phyloP scores from a whole-genome alignment of 805 yeast genomes.

The Sugiyamaella floridensis region DNA sequence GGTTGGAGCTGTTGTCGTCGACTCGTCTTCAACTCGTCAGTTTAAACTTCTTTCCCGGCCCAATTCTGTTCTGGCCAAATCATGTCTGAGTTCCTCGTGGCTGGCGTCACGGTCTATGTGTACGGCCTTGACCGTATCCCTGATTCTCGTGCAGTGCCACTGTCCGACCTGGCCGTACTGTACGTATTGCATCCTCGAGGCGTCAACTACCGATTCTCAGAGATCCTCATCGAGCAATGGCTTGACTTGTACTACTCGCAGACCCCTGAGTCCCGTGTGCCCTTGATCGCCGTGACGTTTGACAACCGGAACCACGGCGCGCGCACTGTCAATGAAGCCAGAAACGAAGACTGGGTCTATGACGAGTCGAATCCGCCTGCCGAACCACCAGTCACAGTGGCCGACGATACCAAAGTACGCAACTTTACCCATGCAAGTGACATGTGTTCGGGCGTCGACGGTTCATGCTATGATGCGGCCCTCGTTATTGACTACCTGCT shows the following conservation, averaged over 20 bases:
- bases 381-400: conserved; percentile 30
- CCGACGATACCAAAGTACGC: conserved; percentile 17
- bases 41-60: too few relatives aligned
- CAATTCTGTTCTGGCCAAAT: too few relatives aligned
- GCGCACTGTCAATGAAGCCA: conserved; percentile 32
- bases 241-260: neutral
- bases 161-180: conserved; percentile 14
- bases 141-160: conserved; percentile 14
- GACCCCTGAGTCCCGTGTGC: conserved; percentile 20
- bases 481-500: conserved; percentile 42
- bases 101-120: conserved; percentile 41
- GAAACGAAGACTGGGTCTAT: conserved; percentile 40
- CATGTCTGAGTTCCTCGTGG: conserved; percentile 27
- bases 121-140: conserved; percentile 35
- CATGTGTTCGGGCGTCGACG: conserved; percentile 43
- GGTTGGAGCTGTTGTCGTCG: too few relatives aligned
- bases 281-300: conserved; percentile 42
- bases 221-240: conserved; percentile 22
- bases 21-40: too few relatives aligned
- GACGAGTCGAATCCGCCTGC: neutral
- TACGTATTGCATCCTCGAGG: conserved; percentile 42
- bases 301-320: conserved; percentile 54
- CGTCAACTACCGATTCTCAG: conserved; percentile 35
- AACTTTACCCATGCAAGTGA: conserved; percentile 41
- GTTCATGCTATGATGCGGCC: conserved; percentile 40